Evolutionary conservation across 371 early-diverging fungal genomes (phyloP).

Genomic region (Entomophthora muscae): DNA sequence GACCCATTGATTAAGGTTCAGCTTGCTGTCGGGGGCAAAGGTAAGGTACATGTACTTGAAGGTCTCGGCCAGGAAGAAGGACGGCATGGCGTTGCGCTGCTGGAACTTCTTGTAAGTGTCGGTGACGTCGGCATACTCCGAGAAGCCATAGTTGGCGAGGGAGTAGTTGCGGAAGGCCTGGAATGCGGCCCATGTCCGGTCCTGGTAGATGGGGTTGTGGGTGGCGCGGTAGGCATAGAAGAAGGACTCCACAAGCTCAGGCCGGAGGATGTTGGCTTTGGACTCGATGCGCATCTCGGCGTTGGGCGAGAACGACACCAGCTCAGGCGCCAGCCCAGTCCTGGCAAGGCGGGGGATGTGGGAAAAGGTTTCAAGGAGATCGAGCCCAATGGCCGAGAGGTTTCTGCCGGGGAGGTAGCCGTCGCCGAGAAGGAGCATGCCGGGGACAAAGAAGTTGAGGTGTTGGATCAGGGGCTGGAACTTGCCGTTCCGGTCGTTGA

Average conservation of each 20-base stretch:
- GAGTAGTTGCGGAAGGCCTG: slow-evolving; percentile 2
- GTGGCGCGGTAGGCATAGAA: slow-evolving; percentile 55
- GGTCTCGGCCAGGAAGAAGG: slow-evolving; percentile 81
- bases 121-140: neutral
- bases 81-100: slow-evolving; percentile 70
- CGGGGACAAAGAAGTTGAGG: slow-evolving; percentile 41
- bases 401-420: slow-evolving; percentile 25
- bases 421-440: slow-evolving; percentile 46
- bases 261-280: slow-evolving; percentile 7
- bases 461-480: neutral
- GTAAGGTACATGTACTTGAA: slow-evolving; percentile 85
- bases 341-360: slow-evolving; percentile 29
- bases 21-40: slow-evolving; percentile 37
- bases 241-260: slow-evolving; percentile 57
- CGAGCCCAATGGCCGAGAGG: slow-evolving; percentile 22
- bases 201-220: slow-evolving; percentile 49
- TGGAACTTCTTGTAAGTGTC: slow-evolving; percentile 16
- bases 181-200: slow-evolving; percentile 35
- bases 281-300: neutral
- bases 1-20: slow-evolving; percentile 49
- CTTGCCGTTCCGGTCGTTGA: neutral
- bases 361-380: slow-evolving; percentile 34
- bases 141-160: neutral
- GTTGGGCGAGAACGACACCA: slow-evolving; percentile 13
- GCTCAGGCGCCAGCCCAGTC: slow-evolving; percentile 39